These are phyloP conservation scores for Kwoniella shandongensis DNA, from an alignment of 768 basidiomycete species.

Conservation along the genomic window DNA sequence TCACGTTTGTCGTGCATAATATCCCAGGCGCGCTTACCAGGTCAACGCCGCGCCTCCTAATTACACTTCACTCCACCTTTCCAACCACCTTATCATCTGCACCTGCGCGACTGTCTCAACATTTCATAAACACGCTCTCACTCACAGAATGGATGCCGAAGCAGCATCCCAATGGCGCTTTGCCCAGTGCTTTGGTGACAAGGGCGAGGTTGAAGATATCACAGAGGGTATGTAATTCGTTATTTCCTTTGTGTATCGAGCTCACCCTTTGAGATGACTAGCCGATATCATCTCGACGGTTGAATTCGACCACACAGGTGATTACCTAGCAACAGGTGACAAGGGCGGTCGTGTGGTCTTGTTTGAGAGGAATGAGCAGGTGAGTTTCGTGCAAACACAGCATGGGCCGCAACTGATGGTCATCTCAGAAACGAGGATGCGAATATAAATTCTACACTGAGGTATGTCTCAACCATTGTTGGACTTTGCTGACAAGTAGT, in stretches of 20 bases:
- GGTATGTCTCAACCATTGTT: slow-evolving; percentile 30
- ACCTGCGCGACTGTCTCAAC: not conserved
- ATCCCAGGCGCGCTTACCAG: not conserved
- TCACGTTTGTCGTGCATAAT: not conserved
- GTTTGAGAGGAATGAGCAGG: slow-evolving; percentile 97
- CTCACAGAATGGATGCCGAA: slow-evolving; percentile 39
- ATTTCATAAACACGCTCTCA: too few relatives aligned
- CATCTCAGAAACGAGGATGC: slow-evolving; percentile 90
- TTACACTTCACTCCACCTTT: slow-evolving; percentile 3
- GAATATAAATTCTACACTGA: slow-evolving; percentile 99
- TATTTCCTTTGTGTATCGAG: slow-evolving; percentile 15
- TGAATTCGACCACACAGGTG: slow-evolving; percentile 98
- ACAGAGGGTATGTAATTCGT: slow-evolving; percentile 78
- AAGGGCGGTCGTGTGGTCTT: slow-evolving; percentile 98
- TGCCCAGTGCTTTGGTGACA: slow-evolving; percentile 99
- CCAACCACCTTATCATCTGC: not conserved
- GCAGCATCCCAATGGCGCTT: slow-evolving; percentile 77
- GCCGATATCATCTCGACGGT: slow-evolving; percentile 99
- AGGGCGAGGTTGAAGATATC: slow-evolving; percentile 93
- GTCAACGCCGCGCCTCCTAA: slow-evolving; percentile 3
- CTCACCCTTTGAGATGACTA: slow-evolving; percentile 57
- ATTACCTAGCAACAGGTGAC: slow-evolving; percentile 98
- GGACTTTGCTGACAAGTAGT: slow-evolving; percentile 52
- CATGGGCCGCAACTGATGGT: slow-evolving; percentile 23
- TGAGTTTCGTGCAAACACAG: slow-evolving; percentile 54